A percentile compares a stretch with the other conserved stretches of the same genome.
phyloP scores from a whole-genome alignment of 352 stramenopile species.

The Aphanomyces astaci region DNA sequence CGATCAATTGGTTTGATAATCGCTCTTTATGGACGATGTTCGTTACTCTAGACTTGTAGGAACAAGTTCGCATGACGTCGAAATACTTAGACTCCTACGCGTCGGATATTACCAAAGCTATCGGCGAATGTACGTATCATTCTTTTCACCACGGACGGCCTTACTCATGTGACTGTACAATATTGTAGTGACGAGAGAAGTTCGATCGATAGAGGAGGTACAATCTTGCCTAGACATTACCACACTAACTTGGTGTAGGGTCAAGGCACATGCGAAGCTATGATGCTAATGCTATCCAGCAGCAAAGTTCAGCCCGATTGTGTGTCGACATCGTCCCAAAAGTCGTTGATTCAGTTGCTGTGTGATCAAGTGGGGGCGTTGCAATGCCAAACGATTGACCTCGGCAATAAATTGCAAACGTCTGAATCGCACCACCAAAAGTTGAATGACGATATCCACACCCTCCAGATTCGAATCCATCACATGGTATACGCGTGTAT shows the following conservation, averaged over 20 bases:
- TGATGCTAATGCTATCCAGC: conserved; percentile 1
- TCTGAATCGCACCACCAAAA: neutral
- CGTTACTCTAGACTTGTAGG: neutral
- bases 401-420: neutral
- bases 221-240: too few relatives aligned
- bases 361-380: conserved; percentile 17
- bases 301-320: neutral
- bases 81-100: conserved; percentile 13
- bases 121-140: conserved; percentile 9
- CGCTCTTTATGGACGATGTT: neutral
- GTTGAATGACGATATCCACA: neutral
- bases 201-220: conserved; percentile 16
- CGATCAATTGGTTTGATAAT: neutral
- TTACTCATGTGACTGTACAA: neutral
- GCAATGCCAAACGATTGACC: conserved; percentile 15
- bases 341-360: neutral
- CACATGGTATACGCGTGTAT: conserved; percentile 13
- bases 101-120: conserved; percentile 7
- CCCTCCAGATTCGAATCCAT: neutral
- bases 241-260: conserved; percentile 13
- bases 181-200: conserved; percentile 16
- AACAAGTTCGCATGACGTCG: conserved; percentile 7
- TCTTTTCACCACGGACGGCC: neutral
- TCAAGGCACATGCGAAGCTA: conserved; percentile 12
- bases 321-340: neutral